A percentile compares a stretch with the other conserved stretches of the same genome.
phyloP scores from a whole-genome alignment of 106 monocot genomes.

The Cymbidium sinense region DNA sequence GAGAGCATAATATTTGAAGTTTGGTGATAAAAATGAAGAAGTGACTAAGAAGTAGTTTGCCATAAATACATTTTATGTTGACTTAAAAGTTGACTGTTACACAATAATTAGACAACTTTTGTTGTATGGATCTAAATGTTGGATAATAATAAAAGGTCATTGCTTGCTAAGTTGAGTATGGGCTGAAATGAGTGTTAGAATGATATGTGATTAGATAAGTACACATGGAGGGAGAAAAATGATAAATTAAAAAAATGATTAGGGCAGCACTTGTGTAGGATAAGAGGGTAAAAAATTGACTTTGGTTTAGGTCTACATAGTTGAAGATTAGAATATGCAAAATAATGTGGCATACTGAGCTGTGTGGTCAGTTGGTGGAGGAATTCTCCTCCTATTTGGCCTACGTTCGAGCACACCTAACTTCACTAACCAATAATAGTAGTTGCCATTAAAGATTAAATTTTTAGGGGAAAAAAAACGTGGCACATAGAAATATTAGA shows the following conservation, averaged over 20 bases:
- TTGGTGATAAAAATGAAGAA: neutral
- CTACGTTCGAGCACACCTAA: no score
- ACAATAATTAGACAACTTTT: neutral
- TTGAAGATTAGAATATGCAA: neutral
- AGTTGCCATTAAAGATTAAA: no score
- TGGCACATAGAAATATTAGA: neutral
- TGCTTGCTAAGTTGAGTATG: neutral
- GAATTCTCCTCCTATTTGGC: no score
- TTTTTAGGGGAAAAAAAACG: no score
- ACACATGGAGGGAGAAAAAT: neutral
- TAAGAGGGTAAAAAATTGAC: no score
- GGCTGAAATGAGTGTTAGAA: neutral
- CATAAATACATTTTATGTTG: neutral
- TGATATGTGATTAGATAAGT: neutral
- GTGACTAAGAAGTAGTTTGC: neutral
- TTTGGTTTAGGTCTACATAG: neutral
- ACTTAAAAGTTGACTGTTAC: no score
- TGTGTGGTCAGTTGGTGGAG: no score
- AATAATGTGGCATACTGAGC: neutral
- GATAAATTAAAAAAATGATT: neutral
- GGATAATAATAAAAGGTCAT: neutral
- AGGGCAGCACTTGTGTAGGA: neutral
- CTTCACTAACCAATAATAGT: no score
- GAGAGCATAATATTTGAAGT: neutral
- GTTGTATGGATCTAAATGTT: neutral